Evolutionary conservation across 306 rosid genomes (phyloP), one percentile per base, ranked within the genome.

Genomic region (Pachyrhizus erosus): DNA sequence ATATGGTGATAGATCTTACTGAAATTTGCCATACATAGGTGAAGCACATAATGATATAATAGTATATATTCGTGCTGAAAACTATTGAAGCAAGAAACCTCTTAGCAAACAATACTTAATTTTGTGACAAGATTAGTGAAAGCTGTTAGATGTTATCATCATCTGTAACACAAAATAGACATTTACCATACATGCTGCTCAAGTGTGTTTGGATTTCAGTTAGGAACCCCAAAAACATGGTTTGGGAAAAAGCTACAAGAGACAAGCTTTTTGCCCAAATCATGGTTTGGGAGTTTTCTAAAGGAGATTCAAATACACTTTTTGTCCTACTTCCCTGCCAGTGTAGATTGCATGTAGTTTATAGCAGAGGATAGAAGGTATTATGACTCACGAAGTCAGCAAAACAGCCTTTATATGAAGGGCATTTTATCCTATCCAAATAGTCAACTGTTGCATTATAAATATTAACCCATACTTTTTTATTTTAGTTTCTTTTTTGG

Each of bases 131-230:
- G 69, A 33, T 64, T n/a, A 72, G 54, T 13, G 33, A 45, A 39
- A 62, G 60, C 21, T 77, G 75, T 69, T 58, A 13, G 7, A 48
- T 67, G 27, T 29, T 75, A 65, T 49, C 77, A 67, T 67, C 64
- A 66, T 45, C 70, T 46, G 64, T 64, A 80, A 78, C 27, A 45
- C 43, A 80, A 71, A 43, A 5, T 15, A 21, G 69, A 75, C 54
- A 39, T 54, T n/a, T 73, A 29, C 14, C 18, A 52, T 70, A 12
- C 69, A 10, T 80, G 76, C 43, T 78, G 58, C 77, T 69, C 55
- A 26, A 26, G 27, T 3, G 4, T 55, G 62, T 20, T 7, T 0
- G 1, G 29, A 55, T 55, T 20, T 55, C 62, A 18, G 62, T 2
- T 7, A 55, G 62, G 3, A 55, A 20, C 29, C 62, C 29, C 27